A percentile compares a stretch with the other conserved stretches of the same genome.
phyloP scores from a whole-genome alignment of 768 basidiomycete species.

The Leccinum subgranulosum region DNA sequence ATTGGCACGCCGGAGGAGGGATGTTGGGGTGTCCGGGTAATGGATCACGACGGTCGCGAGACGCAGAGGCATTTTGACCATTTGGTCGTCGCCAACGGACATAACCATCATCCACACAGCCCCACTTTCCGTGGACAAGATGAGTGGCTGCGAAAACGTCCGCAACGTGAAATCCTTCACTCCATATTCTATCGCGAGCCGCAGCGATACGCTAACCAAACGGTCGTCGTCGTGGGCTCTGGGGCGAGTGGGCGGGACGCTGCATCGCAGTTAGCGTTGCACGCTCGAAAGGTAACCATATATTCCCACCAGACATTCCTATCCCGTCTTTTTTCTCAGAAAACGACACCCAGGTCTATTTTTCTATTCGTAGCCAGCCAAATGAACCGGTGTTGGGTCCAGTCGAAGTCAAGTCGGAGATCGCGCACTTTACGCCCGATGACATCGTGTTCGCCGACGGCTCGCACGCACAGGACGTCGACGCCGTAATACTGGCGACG shows the following conservation, averaged over 20 bases:
- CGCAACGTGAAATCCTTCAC: conserved; percentile 43
- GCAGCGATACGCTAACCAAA: conserved; percentile 38
- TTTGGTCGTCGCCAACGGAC: conserved; percentile 54
- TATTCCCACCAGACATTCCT: neutral
- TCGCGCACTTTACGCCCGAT: conserved; percentile 45
- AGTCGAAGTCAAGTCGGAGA: conserved; percentile 39
- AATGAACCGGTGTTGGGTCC: conserved; percentile 12
- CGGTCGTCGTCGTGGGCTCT: conserved; percentile 50
- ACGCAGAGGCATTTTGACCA: conserved; percentile 43
- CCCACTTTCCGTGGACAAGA: conserved; percentile 47
- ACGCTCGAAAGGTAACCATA: conserved; percentile 40
- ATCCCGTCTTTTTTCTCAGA: neutral
- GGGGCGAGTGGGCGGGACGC: conserved; percentile 47
- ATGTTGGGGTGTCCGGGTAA: conserved; percentile 43
- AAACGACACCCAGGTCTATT: conserved; percentile 26
- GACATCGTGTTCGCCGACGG: conserved; percentile 49
- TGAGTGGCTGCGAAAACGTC: conserved; percentile 41
- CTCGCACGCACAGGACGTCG: conserved; percentile 36
- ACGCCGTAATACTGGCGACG: conserved; percentile 50
- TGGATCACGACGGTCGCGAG: conserved; percentile 16
- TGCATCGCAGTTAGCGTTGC: conserved; percentile 38
- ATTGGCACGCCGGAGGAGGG: conserved; percentile 36
- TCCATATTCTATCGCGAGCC: conserved; percentile 53
- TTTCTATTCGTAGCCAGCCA: conserved; percentile 33
- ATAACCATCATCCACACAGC: conserved; percentile 49